These are phyloP conservation scores for Atkinsonella texensis DNA, from an alignment of 2,329 filamentous ascomycete genomes.

Conservation along the genomic window DNA sequence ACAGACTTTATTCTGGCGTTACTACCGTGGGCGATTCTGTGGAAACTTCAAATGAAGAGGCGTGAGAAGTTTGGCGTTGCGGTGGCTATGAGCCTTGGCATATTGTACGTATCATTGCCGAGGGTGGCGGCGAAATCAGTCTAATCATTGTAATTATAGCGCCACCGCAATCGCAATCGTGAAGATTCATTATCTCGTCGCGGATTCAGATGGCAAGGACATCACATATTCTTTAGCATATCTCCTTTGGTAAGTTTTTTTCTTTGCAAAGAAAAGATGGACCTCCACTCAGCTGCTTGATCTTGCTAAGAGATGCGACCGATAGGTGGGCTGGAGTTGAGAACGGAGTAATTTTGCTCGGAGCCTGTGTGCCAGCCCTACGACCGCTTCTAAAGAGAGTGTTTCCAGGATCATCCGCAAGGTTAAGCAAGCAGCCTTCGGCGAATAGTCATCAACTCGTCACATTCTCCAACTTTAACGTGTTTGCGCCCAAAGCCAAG, in stretches of 20 bases:
- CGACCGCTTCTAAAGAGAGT: conserved; percentile 5
- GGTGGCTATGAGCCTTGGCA: conserved; percentile 6
- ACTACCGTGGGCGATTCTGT: conserved; percentile 6
- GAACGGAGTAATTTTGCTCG: conserved; percentile 6
- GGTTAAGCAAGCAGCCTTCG: background rate
- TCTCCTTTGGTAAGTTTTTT: conserved; percentile 3
- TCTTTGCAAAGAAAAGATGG: no score
- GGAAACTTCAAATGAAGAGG: conserved; percentile 7
- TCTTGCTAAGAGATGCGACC: background rate
- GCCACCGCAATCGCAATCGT: conserved; percentile 5
- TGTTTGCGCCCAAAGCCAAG: background rate
- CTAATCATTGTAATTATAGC: background rate
- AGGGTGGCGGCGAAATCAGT: background rate
- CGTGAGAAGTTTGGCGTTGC: conserved; percentile 7
- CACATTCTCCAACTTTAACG: conserved; percentile 7
- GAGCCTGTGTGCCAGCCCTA: conserved; percentile 5
- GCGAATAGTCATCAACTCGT: conserved; percentile 2
- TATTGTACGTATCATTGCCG: conserved; percentile 4
- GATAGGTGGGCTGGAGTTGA: conserved; percentile 7
- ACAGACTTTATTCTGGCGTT: conserved; percentile 6
- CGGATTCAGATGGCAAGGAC: conserved; percentile 4
- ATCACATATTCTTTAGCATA: conserved; percentile 6
- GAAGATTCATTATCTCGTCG: conserved; percentile 5
- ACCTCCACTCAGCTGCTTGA: no score
- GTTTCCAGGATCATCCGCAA: conserved; percentile 2